phyloP scores from a whole-genome alignment of 768 basidiomycete species.

The Xerocomellus amylosporus region DNA sequence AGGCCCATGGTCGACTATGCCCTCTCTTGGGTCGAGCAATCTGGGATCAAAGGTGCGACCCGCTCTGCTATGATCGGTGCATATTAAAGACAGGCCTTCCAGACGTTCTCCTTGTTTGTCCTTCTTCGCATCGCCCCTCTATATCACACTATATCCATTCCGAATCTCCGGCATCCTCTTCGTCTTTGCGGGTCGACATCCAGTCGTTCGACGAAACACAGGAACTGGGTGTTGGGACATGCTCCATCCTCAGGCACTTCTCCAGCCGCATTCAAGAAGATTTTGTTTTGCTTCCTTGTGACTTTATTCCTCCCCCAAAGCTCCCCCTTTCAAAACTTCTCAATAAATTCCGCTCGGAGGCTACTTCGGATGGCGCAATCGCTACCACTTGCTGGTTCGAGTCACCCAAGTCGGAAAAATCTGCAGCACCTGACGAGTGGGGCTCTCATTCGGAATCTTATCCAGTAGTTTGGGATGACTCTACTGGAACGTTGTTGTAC shows the following conservation, averaged over 20 bases:
- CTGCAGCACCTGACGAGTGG: slow-evolving; percentile 64
- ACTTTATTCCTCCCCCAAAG: slow-evolving; percentile 76
- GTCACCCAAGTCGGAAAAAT: slow-evolving; percentile 50
- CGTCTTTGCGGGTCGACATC: slow-evolving; percentile 69
- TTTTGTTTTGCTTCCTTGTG: slow-evolving; percentile 88
- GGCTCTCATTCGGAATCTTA: slow-evolving; percentile 41
- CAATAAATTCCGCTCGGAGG: slow-evolving; percentile 79
- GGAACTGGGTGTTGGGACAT: slow-evolving; percentile 66
- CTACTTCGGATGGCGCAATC: slow-evolving; percentile 59
- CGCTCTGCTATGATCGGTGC: background rate
- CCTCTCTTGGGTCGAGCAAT: slow-evolving; percentile 82
- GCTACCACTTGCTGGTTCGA: slow-evolving; percentile 68
- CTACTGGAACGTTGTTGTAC: slow-evolving; percentile 63
- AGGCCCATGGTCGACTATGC: slow-evolving; percentile 83
- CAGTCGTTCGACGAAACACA: slow-evolving; percentile 78
- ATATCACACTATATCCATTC: slow-evolving; percentile 87
- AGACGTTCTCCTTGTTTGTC: slow-evolving; percentile 90
- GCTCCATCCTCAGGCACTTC: slow-evolving; percentile 74
- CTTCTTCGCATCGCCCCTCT: slow-evolving; percentile 65
- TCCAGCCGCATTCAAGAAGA: slow-evolving; percentile 74
- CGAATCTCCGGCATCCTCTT: slow-evolving; percentile 56
- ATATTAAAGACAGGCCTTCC: slow-evolving; percentile 8
- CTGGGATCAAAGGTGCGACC: slow-evolving; percentile 72
- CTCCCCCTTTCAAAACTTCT: slow-evolving; percentile 69
- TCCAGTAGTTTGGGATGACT: slow-evolving; percentile 68